phyloP scores from a whole-genome alignment of 257 asterid species.

The Jacaranda mimosifolia region DNA sequence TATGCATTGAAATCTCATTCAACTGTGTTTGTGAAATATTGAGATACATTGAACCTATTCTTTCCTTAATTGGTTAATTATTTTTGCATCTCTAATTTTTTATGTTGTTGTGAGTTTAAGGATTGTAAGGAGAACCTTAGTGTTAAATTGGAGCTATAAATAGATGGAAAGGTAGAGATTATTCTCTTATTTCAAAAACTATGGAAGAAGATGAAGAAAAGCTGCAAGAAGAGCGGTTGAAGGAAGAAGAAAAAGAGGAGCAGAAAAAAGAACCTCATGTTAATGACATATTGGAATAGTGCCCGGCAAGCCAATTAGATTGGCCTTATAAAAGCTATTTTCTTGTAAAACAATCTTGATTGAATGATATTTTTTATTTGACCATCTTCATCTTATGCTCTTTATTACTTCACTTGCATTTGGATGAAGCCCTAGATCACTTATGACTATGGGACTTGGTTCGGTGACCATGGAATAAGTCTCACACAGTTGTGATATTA shows the following conservation, averaged over 20 bases:
- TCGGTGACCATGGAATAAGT: too few relatives aligned
- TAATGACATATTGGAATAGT: neutral
- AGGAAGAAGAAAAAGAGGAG: too few relatives aligned
- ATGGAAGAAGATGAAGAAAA: conserved; percentile 71
- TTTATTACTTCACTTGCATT: too few relatives aligned
- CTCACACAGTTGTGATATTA: too few relatives aligned
- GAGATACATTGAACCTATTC: neutral
- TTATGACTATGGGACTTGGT: too few relatives aligned
- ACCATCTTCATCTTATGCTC: too few relatives aligned
- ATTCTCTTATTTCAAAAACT: conserved; percentile 52
- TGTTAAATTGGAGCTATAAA: conserved; percentile 52
- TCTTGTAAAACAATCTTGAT: too few relatives aligned
- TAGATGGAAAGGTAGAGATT: conserved; percentile 44
- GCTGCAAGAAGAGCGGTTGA: conserved; percentile 10
- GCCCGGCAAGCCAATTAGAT: too few relatives aligned
- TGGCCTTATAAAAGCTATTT: too few relatives aligned
- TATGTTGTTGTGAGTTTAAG: conserved; percentile 43
- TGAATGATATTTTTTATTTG: too few relatives aligned
- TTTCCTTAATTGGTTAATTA: neutral
- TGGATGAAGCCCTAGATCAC: too few relatives aligned
- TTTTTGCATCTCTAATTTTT: conserved; percentile 15
- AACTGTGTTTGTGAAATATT: conserved; percentile 2
- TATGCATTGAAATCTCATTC: conserved; percentile 12
- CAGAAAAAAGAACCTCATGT: too few relatives aligned
- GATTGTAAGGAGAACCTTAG: conserved; percentile 60